Base-by-base conservation (phyloP, 208 protist genomes). In the Leishmania lainsoni region DNA sequence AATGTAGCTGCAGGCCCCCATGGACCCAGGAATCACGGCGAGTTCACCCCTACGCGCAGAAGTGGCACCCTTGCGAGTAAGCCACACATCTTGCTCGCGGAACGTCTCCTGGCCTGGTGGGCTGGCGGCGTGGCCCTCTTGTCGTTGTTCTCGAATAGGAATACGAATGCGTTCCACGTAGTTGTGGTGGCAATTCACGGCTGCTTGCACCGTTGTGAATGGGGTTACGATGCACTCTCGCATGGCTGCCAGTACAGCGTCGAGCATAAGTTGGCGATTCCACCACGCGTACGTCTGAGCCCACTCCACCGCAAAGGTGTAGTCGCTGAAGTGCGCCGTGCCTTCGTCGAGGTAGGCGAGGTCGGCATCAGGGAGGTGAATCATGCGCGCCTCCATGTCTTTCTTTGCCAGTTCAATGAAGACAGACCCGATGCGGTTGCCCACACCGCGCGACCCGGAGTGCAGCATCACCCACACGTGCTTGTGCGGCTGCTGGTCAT, bases 121-220 rank as follows among this genome's bases (percentile, higher is more conserved):
- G 49, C 26, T 4, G 20, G 22, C 68, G 39, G 68, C 35, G 9
- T 22, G 8, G 42, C 0, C 42, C 8, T 45, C 20, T 14, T 26
- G 68, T n/a, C 1, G 35, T 5, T 49, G 35, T 9, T 72, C 68
- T 42, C 59, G 56, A 63, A 63, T 52, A 16, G 80, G 65, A 22
- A 84, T 70, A 20, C 61, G 48, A 49, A 75, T 78, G 39, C 69
- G 85, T 78, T 97, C 91, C 35, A 97, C 87, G 84, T 98, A 98
- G 85, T 98, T 98, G 83, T 98, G 95, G 81, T 98, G 95, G 86
- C 94, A 97, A 87, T 98, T 98, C 35, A 98, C 89, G 12, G 91
- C 93, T 22, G 81, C 65, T 17, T 86, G 51, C 42, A 80, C 77
- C n/a, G 86, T 80, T 26, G 74, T 83, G 83, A 97, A 96, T 0